Evolutionary conservation across 345 rosid species (phyloP), one percentile per base, ranked within the genome.

Genomic region (Isatis tinctoria): DNA sequence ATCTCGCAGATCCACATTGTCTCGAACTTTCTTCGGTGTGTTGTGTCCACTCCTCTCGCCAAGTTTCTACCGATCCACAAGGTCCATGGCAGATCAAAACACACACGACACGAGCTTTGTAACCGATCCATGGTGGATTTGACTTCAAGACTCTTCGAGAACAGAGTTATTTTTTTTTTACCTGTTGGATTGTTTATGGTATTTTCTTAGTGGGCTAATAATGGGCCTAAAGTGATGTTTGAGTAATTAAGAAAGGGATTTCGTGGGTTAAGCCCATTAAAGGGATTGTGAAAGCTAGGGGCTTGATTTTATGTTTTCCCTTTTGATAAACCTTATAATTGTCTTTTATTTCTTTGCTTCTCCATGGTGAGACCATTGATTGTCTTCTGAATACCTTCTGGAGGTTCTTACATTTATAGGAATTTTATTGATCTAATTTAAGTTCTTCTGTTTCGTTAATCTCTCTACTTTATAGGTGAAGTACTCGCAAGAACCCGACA

Each of bases 401-500:
- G 20, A 24, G 30, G 22, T 36, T 60, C 14, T 37, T 37, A 20
- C 13, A 16, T 12, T 22, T 6, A 8, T 40, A 13, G 8, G 0
- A 8, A 4, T 22, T 26, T 22, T 8, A 4, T 37, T 40, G 24
- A 58, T 62, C 12, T 11, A 39, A 39, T 39, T 0, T 39, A 12
- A 39, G 36, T 49, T 17, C 36, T 52, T 41, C 68, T 72, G 28
- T 73, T 49, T 58, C 63, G 12, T 8, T 18, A 17, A 11, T 11
- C 4, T 33, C 8, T 47, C 20, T 52, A 9, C 27, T 3, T 75
- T 79, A 87, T 79, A 87, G 91, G 89, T 86, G 83, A 88, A 88
- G 86, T 90, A 90, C 61, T 87, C 90, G 12, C 83, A 84, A 73
- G 93, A 90, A 67, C 90, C 93, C 6, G 88, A 84, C 51, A 88